A percentile compares a stretch with the other conserved stretches of the same genome.
These are phyloP conservation scores for Angophora floribunda DNA, from an alignment of 345 rosid genomes.

Conservation along the genomic window DNA sequence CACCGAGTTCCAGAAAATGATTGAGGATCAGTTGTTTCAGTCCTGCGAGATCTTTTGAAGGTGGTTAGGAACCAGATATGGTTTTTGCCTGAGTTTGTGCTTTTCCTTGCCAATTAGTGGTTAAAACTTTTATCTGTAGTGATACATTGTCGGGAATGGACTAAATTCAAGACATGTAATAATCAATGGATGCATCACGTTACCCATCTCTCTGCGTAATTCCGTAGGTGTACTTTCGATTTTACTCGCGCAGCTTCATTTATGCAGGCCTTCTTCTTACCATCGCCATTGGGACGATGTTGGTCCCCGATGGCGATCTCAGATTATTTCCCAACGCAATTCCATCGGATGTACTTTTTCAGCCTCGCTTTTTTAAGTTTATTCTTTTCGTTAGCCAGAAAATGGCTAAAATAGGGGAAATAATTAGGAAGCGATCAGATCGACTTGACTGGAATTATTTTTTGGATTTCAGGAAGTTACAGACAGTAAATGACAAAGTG, in stretches of 20 bases:
- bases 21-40: neutral
- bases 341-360: neutral
- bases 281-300: neutral
- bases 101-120: neutral
- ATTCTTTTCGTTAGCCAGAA: neutral
- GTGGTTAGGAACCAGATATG: neutral
- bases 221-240: neutral
- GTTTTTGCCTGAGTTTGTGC: neutral
- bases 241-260: neutral
- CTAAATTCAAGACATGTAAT: neutral
- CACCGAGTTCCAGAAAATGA: neutral
- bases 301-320: neutral
- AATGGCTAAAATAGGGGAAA: neutral
- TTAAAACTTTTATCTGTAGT: neutral
- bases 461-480: neutral
- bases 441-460: neutral
- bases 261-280: neutral
- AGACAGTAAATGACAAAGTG: neutral
- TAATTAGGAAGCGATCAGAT: neutral
- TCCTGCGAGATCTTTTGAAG: neutral
- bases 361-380: neutral
- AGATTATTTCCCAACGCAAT: neutral
- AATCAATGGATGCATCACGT: neutral
- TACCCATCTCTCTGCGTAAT: neutral
- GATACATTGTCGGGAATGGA: neutral